Base-by-base conservation (phyloP, 164 flowering plant species). In the Tinospora cordifolia region DNA sequence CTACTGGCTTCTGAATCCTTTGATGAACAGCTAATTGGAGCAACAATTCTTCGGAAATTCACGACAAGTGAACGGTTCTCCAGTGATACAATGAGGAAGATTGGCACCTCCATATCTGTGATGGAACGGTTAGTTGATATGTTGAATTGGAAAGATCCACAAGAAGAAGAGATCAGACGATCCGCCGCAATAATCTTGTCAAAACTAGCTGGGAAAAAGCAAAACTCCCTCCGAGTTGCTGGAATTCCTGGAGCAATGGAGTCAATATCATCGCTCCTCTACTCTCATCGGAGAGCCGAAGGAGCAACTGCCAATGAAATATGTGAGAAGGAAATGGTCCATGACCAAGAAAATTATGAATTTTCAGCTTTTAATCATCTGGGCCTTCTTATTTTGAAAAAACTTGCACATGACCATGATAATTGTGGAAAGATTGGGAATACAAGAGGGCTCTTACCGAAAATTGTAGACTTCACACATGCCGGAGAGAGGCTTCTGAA, bases 161-260 rank as follows among this genome's bases (percentile, higher is more conserved):
- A 76, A 72, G 92, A 94, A 69, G 92, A 90, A 76, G 93, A 87
- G 78, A 88, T 88, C 60, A 82, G 99, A 74, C 77, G 64, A 65
- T 83, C 91, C 22, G 91, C 99, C 3, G 97, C 95, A n/a, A 86
- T 84, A 46, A 89, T 94, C 0, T 60, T 94, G 69, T 83, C 90
- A 21, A 80, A 81, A 69, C 79, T 94, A 13, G 88, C 96, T 0
- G 88, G 96, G 1, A 89, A 90, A 76, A 90, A 86, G 75, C 97
- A 88, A 71, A 90, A 94, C 66, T 82, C 93, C 1, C 83, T 90
- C 1, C 82, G 96, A 5, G 90, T 94, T 25, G 91, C 97, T 9
- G 97, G 94, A 34, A 87, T 94, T 51, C 87, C 97, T 0, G 97
- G 99, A 10, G 92, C 97, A 0, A 82, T 94, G 90, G 97, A 94